Evolutionary conservation across 352 stramenopile species (phyloP), one percentile per base, ranked within the genome.

Genomic region (Phytophthora rubi): DNA sequence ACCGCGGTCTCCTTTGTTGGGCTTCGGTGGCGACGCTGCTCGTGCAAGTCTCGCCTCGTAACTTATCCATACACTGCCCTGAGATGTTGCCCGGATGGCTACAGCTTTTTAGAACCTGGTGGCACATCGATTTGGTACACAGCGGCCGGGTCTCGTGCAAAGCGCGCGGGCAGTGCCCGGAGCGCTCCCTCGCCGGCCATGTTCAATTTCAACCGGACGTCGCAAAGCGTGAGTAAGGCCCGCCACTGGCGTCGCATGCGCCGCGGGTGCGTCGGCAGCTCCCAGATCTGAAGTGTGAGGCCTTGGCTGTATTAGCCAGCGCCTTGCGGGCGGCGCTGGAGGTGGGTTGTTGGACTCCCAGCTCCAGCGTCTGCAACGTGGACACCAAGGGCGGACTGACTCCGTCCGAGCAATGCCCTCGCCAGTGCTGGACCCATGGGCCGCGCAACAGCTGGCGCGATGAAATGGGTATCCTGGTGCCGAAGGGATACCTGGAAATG

Each of bases 151-250:
- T 69, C 62, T 58, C 44, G 62, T 58, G 33, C 53, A 33, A 53
- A 28, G 8, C 16, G 44, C 15, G 30, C 51, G 53, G 32, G 8
- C 33, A 39, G 33, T 39, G 33, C 33, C 33, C 33, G 7, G 39
- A 47, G 12, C 13, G 2, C 33, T 70, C 54, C 47, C 53, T 71
- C 62, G 18, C 33, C 35, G n/a, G 44, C 48, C 54, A 47, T 47
- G 62, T 75, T 71, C 63, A 69, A 72, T 69, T 65, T 72, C 68
- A 62, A 72, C 45, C 16, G 48, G 49, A 72, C 63, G 51, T 63
- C 51, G 52, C 44, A 55, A 7, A 56, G 62, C 62, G 35, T 55
- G 23, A 60, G 51, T 42, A 56, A 59, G 51, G 10, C n/a, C 18
- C 8, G n/a, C 32, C 8, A 52, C 10, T 16, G 61, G 59, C 53